phyloP scores from a whole-genome alignment of 306 rosid genomes.

The Lathyrus oleraceus region DNA sequence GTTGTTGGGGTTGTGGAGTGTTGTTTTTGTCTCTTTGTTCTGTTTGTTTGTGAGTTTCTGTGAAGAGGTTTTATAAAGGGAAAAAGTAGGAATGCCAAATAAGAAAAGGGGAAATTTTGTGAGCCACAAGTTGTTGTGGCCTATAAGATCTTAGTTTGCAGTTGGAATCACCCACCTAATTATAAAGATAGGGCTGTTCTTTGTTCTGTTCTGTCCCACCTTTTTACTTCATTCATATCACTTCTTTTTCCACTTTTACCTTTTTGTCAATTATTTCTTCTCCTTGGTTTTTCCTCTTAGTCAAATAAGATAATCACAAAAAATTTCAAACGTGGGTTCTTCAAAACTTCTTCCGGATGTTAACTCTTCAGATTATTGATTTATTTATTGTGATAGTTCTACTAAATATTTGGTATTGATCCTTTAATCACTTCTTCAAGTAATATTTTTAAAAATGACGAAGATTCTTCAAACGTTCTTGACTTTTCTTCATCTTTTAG shows the following conservation, averaged over 20 bases:
- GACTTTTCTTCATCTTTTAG: too few species aligned
- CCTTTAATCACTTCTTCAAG: too few species aligned
- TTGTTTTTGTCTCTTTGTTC: not conserved
- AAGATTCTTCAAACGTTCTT: too few species aligned
- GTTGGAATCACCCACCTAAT: not conserved
- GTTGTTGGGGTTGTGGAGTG: not conserved
- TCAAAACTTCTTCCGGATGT: too few species aligned
- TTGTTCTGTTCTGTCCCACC: not conserved
- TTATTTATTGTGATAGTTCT: too few species aligned
- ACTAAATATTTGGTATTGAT: too few species aligned
- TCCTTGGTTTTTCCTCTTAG: not conserved
- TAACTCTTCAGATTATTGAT: too few species aligned
- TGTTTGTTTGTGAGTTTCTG: not conserved
- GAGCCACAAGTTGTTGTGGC: constrained; percentile 14
- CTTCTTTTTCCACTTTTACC: not conserved
- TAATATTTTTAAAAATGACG: too few species aligned
- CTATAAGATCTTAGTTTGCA: not conserved
- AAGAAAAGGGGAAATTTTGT: not conserved
- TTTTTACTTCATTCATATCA: not conserved
- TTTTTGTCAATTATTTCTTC: not conserved
- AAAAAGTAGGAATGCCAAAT: not conserved
- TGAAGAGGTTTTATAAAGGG: not conserved
- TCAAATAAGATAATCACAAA: too few species aligned
- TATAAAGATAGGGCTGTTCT: not conserved
- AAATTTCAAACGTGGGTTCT: too few species aligned